These are phyloP conservation scores for Silene conica DNA, from an alignment of 148 eudicot genomes.

Conservation along the genomic window DNA sequence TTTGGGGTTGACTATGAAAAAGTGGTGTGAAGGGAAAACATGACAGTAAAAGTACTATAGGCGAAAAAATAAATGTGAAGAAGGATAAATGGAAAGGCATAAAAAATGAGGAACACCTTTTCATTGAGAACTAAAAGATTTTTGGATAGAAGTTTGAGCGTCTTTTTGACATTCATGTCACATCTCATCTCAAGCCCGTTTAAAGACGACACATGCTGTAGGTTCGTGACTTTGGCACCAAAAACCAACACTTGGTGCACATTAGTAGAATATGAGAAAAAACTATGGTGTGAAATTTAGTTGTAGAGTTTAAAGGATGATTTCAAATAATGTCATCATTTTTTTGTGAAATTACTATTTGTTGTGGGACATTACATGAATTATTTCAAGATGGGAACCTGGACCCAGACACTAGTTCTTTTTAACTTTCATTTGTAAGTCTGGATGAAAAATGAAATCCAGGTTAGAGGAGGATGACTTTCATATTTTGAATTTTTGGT, in stretches of 20 bases:
- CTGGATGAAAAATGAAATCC: background rate
- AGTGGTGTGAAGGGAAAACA: background rate
- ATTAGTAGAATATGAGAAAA: background rate
- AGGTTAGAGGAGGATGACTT: background rate
- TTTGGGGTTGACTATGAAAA: background rate
- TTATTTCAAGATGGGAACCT: background rate
- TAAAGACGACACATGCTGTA: background rate
- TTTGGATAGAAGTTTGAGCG: background rate
- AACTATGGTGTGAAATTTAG: background rate
- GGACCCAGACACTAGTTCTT: background rate
- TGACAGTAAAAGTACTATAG: background rate
- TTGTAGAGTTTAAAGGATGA: background rate
- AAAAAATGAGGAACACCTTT: background rate
- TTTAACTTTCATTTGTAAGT: background rate
- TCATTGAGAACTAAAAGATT: background rate
- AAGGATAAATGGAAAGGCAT: background rate
- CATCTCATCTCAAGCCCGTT: background rate
- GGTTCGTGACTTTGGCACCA: background rate
- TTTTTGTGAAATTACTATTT: slow-evolving; percentile 2
- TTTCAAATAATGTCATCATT: background rate
- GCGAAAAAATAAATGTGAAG: background rate
- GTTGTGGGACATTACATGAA: background rate
- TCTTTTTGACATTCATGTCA: background rate
- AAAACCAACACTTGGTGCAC: background rate
- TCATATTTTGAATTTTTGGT: background rate